Percentiles rank a stretch among this genome's conserved stretches.
Conservation (phyloP, 225 moss, liverwort and hornwort genomes). For the Anthoceros angustus region DNA sequence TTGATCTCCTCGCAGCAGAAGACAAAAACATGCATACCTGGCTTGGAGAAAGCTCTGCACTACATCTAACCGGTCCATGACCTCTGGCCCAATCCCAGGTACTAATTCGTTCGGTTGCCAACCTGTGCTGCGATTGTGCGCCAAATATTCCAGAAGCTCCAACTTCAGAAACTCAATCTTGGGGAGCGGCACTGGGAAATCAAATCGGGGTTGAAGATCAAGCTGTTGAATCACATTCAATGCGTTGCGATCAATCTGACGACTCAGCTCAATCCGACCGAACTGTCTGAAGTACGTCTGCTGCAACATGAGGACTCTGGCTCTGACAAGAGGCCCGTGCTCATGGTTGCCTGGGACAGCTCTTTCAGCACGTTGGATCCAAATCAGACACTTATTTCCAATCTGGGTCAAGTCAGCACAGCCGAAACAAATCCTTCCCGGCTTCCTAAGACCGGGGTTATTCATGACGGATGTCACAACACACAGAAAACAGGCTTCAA, state of each 20-base stretch:
- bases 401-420: neutral
- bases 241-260: neutral
- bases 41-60: neutral
- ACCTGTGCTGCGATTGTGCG: neutral
- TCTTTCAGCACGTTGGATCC: neutral
- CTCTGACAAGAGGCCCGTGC: neutral
- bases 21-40: neutral
- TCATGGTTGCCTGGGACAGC: neutral
- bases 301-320: neutral
- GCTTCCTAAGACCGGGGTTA: neutral
- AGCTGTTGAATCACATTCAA: neutral
- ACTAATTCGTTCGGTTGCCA: neutral
- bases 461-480: neutral
- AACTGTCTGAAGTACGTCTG: neutral
- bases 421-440: neutral
- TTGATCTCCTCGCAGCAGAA: neutral
- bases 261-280: neutral
- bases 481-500: neutral
- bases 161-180: neutral
- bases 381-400: neutral
- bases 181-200: neutral
- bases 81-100: neutral
- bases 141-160: neutral
- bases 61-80: neutral
- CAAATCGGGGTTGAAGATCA: neutral